A percentile compares a stretch with the other conserved stretches of the same genome.
These are phyloP conservation scores for Candida corydali DNA, from an alignment of 805 yeast genomes.

Conservation along the genomic window DNA sequence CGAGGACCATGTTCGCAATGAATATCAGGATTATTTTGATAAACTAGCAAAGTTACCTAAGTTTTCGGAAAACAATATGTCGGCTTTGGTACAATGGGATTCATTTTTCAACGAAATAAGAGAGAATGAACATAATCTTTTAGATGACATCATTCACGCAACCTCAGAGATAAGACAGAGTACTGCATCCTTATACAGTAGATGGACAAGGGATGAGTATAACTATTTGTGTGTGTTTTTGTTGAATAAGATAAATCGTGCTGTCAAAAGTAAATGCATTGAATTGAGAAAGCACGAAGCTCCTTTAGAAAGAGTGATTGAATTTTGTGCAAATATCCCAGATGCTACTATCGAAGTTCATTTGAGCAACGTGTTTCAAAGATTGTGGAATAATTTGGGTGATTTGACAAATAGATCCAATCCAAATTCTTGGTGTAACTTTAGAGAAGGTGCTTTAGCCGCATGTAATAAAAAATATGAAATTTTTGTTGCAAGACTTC, in stretches of 20 bases:
- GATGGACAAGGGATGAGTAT: background rate
- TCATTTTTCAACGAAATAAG: background rate
- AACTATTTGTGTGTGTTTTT: background rate
- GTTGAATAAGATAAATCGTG: background rate
- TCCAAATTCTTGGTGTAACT: background rate
- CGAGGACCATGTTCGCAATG: background rate
- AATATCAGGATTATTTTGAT: conserved; percentile 1
- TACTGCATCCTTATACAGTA: background rate
- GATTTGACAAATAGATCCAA: background rate
- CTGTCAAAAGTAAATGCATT: background rate
- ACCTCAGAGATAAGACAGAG: background rate
- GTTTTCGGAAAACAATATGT: background rate
- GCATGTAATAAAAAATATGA: background rate
- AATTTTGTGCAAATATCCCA: background rate
- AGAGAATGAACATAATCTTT: background rate
- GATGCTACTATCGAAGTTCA: background rate
- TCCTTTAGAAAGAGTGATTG: background rate
- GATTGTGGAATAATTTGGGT: background rate
- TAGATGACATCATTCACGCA: background rate
- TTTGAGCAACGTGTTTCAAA: background rate
- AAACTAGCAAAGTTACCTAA: background rate
- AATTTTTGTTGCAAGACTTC: background rate
- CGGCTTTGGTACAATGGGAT: background rate
- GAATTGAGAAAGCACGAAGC: background rate
- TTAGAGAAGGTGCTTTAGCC: background rate